Percentiles rank a stretch among this genome's conserved stretches.
These are phyloP conservation scores for Podospora bellae-mahoneyi DNA, from an alignment of 495 filamentous ascomycete species.

Conservation along the genomic window DNA sequence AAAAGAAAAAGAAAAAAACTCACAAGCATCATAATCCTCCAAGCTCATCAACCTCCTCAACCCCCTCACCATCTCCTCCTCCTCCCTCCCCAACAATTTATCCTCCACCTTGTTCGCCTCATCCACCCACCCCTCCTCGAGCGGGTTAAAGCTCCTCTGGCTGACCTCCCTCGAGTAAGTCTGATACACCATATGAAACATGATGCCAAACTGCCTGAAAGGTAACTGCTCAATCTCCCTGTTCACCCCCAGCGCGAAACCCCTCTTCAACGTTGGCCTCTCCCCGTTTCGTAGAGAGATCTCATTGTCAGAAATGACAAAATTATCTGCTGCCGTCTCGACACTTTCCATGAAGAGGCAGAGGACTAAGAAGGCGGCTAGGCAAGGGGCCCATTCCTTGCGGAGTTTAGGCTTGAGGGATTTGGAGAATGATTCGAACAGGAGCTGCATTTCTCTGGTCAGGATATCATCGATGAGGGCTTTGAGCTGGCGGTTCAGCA, in stretches of 20 bases:
- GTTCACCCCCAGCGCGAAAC: constrained; percentile 41
- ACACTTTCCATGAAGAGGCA: constrained; percentile 53
- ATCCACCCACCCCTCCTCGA: constrained; percentile 35
- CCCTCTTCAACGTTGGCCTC: constrained; percentile 34
- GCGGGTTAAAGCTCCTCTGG: constrained; percentile 45
- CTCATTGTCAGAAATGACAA: constrained; percentile 48
- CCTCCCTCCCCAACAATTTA: constrained; percentile 32
- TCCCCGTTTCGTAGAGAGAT: constrained; percentile 36
- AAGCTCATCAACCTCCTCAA: constrained; percentile 40
- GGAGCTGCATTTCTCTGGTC: constrained; percentile 39
- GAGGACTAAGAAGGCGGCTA: constrained; percentile 49
- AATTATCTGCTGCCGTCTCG: constrained; percentile 48
- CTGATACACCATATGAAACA: constrained; percentile 55
- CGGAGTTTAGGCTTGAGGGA: constrained; percentile 48
- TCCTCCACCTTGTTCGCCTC: constrained; percentile 29
- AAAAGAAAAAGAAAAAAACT: constrained; percentile 21
- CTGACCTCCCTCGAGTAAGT: constrained; percentile 44
- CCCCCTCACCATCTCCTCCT: constrained; percentile 40
- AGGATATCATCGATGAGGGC: constrained; percentile 49
- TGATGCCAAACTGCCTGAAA: constrained; percentile 50
- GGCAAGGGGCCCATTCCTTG: constrained; percentile 49
- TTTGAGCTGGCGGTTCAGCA: constrained; percentile 53
- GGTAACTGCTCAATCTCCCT: constrained; percentile 49
- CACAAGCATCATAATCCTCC: constrained; percentile 33
- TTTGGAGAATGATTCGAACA: constrained; percentile 47